Evolutionary conservation across 306 rosid genomes (phyloP).

Genomic region (Citrullus colocynthis): DNA sequence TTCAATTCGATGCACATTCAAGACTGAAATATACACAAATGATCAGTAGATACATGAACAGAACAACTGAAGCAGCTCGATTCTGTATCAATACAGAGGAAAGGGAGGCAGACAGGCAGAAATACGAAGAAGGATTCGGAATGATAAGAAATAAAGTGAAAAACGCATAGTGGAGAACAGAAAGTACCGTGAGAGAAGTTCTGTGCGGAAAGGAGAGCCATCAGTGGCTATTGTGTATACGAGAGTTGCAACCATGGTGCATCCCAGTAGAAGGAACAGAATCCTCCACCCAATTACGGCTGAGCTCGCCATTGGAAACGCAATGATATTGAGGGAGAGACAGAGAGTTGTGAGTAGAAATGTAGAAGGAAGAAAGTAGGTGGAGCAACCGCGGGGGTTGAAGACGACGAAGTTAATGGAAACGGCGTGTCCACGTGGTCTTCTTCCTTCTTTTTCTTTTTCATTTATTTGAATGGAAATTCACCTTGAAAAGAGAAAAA

Average conservation of each 20-base stretch:
- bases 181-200: constrained; percentile 52
- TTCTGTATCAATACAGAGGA: not conserved
- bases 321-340: not conserved
- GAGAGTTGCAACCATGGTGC: constrained; percentile 37
- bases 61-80: not conserved
- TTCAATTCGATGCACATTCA: not conserved
- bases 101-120: not conserved
- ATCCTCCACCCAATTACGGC: constrained; percentile 22
- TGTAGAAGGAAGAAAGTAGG: not conserved
- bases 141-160: not conserved
- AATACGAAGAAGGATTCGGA: not conserved
- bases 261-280: constrained; percentile 34
- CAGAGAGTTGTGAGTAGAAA: too few species aligned
- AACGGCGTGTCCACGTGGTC: too few species aligned
- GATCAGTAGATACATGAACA: not conserved
- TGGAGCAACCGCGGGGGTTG: too few species aligned
- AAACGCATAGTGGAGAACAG: not conserved
- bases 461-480: too few species aligned
- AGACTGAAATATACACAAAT: not conserved
- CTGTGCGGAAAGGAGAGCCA: constrained; percentile 53
- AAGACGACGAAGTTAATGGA: too few species aligned
- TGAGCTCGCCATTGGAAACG: constrained; percentile 32
- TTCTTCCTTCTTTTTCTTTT: too few species aligned
- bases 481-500: too few species aligned
- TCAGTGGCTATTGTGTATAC: constrained; percentile 39